phyloP scores from a whole-genome alignment of 805 yeast species.

The Kazachstania taianensis region DNA sequence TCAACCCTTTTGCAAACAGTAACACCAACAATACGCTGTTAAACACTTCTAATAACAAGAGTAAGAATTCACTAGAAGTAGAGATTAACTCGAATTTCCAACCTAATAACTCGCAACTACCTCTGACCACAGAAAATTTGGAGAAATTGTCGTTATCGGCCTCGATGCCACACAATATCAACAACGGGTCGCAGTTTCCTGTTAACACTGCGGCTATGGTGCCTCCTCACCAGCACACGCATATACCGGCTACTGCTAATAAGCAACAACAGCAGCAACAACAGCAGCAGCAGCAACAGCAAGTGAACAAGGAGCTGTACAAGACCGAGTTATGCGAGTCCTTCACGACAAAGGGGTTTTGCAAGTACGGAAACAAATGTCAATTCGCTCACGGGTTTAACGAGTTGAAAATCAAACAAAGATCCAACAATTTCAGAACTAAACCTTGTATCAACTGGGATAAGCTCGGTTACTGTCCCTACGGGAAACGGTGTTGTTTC shows the following conservation, averaged over 20 bases:
- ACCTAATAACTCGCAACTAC: constrained; percentile 11
- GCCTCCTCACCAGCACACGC: not conserved
- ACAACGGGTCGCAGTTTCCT: not conserved
- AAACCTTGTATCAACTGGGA: constrained; percentile 87
- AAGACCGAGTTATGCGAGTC: constrained; percentile 87
- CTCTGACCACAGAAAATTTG: constrained; percentile 26
- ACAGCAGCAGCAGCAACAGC: constrained; percentile 4
- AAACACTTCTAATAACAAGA: too few species aligned
- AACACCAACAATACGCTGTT: not conserved
- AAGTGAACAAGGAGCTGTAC: constrained; percentile 56
- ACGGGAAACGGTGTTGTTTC: constrained; percentile 87
- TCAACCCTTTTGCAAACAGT: not conserved
- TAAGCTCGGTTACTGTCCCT: constrained; percentile 71
- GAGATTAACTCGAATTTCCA: constrained; percentile 17
- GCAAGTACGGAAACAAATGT: constrained; percentile 87
- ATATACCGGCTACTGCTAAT: not conserved
- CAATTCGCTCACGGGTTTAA: constrained; percentile 87
- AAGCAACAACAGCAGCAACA: not conserved
- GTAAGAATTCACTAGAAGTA: constrained; percentile 15
- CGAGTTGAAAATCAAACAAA: constrained; percentile 60
- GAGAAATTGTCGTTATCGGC: constrained; percentile 13
- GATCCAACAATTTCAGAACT: constrained; percentile 75
- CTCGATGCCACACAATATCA: not conserved
- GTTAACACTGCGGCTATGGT: not conserved
- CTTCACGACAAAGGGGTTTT: constrained; percentile 54